These are phyloP conservation scores for Penicillium taxi DNA, from an alignment of 495 filamentous ascomycete genomes.

Conservation along the genomic window DNA sequence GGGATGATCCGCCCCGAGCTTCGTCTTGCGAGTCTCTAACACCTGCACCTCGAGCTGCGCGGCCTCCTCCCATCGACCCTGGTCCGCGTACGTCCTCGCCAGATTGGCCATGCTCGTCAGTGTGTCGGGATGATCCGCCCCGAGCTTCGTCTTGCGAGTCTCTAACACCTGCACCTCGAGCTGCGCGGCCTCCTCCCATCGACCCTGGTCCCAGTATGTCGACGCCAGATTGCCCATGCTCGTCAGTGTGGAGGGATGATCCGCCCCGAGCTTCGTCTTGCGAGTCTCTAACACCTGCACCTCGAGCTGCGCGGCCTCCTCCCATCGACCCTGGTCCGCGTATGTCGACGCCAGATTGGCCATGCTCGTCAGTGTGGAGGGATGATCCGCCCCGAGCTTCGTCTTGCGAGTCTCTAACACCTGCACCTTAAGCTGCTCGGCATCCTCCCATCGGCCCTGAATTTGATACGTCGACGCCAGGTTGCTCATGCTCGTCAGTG, in stretches of 20 bases:
- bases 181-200: not conserved
- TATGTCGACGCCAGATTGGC: constrained; percentile 8
- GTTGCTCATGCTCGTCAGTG: too few species aligned
- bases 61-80: not conserved
- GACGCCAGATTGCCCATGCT: constrained; percentile 4
- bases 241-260: constrained; percentile 14
- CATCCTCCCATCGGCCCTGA: too few species aligned
- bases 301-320: constrained; percentile 1
- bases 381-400: too few species aligned
- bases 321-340: constrained; percentile 14
- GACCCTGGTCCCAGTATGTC: not conserved
- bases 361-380: constrained; percentile 11
- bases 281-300: constrained; percentile 16
- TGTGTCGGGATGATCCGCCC: constrained; percentile 1
- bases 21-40: not conserved
- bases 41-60: constrained; percentile 1
- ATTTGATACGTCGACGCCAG: too few species aligned
- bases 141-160: not conserved
- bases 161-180: constrained; percentile 2
- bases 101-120: not conserved
- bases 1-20: not conserved
- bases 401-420: too few species aligned
- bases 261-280: constrained; percentile 11
- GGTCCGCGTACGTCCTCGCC: not conserved
- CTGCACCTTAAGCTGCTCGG: too few species aligned